Evolutionary conservation across 192 early-diverging fungal species (phyloP).

Genomic region (Coemansia sp.): DNA sequence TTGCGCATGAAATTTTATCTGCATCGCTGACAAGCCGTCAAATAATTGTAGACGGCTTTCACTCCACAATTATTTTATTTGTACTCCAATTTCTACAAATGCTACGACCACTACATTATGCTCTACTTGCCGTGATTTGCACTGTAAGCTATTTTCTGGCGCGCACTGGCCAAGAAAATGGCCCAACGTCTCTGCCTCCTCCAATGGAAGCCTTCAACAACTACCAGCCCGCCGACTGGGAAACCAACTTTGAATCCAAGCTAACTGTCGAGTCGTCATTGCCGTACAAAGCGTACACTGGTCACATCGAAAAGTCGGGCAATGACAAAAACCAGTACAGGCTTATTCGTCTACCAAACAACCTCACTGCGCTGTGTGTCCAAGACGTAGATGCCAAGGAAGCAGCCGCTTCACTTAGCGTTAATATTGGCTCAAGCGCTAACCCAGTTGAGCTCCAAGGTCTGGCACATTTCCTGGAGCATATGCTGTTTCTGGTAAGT

Average conservation of each 20-base stretch:
- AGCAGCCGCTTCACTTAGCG: constrained; percentile 61
- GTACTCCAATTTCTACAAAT: too few relatives aligned
- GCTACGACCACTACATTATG: too few relatives aligned
- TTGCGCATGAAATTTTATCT: too few relatives aligned
- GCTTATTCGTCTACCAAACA: constrained; percentile 60
- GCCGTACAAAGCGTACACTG: constrained; percentile 29
- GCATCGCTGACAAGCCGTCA: too few relatives aligned
- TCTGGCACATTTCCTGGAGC: constrained; percentile 72
- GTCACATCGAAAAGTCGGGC: constrained; percentile 49
- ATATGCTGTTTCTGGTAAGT: constrained; percentile 63
- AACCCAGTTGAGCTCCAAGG: constrained; percentile 64
- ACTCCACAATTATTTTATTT: too few relatives aligned
- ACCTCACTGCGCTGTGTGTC: constrained; percentile 62
- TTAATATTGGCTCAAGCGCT: constrained; percentile 64
- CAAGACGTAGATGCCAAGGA: constrained; percentile 58
- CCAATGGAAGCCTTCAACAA: background rate
- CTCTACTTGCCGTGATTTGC: too few relatives aligned
- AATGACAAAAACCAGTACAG: constrained; percentile 64
- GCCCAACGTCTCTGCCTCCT: too few relatives aligned
- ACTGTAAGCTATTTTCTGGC: too few relatives aligned
- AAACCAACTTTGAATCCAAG: constrained; percentile 11
- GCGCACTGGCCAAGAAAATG: too few relatives aligned
- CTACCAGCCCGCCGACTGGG: constrained; percentile 6
- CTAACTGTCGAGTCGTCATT: constrained; percentile 8
- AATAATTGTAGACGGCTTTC: too few relatives aligned